These are phyloP conservation scores for Lactarius trivialis DNA, from an alignment of 768 basidiomycete genomes.

Conservation along the genomic window DNA sequence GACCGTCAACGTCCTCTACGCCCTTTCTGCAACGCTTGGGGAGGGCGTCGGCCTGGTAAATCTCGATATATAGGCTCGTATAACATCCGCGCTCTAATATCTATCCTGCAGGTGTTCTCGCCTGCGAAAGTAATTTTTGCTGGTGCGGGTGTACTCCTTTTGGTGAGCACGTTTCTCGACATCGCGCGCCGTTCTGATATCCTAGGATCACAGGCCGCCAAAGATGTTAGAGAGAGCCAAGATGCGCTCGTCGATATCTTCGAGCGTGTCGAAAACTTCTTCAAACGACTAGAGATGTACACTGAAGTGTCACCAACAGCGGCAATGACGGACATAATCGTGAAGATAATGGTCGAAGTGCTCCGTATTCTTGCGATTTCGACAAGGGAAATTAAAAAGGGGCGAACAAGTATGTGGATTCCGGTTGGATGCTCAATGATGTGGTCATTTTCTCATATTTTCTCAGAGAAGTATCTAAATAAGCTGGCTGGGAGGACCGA, in stretches of 20 bases:
- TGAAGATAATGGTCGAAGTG: neutral
- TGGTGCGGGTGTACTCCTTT: neutral
- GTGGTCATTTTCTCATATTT: neutral
- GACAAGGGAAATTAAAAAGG: neutral
- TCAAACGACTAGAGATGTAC: too few species aligned
- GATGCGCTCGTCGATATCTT: too few species aligned
- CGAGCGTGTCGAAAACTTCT: too few species aligned
- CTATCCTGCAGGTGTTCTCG: neutral
- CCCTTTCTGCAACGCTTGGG: neutral
- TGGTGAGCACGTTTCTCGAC: neutral
- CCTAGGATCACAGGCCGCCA: neutral
- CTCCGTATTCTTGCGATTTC: neutral
- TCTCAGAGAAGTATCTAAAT: neutral
- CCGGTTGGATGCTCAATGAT: neutral
- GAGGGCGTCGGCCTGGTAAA: neutral
- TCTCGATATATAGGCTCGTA: neutral
- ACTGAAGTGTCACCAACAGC: too few species aligned
- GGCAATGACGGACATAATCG: too few species aligned
- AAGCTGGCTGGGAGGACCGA: neutral
- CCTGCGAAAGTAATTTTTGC: neutral
- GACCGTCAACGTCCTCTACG: neutral
- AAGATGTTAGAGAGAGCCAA: too few species aligned
- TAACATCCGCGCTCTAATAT: neutral
- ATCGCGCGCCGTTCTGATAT: neutral
- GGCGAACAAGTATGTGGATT: neutral